Percentiles rank a stretch among this genome's conserved stretches.
These are phyloP conservation scores for Grosmannia huntii DNA, from an alignment of 2,329 filamentous ascomycete genomes.

Conservation along the genomic window DNA sequence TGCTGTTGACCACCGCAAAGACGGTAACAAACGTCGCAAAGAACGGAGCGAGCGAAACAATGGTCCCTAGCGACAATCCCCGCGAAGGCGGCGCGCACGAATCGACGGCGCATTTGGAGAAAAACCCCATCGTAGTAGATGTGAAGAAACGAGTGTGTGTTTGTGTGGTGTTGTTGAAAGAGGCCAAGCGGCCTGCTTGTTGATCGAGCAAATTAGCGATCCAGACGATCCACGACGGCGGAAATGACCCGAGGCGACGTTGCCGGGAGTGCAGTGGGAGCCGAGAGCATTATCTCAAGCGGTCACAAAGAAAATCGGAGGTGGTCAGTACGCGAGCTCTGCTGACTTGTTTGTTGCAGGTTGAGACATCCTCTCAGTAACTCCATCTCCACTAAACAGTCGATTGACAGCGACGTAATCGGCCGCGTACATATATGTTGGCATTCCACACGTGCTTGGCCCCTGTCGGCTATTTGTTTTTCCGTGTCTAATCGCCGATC, in stretches of 20 bases:
- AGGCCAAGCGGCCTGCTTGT: too few species aligned
- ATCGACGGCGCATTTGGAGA: slow-evolving; percentile 40
- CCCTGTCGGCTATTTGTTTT: background rate
- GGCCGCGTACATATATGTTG: background rate
- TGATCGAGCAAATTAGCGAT: background rate
- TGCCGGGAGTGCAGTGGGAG: background rate
- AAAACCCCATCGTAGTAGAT: background rate
- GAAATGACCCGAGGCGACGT: background rate
- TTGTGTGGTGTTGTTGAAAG: too few species aligned
- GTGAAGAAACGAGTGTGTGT: too few species aligned
- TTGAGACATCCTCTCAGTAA: background rate
- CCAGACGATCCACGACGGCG: background rate
- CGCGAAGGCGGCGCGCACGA: slow-evolving; percentile 37
- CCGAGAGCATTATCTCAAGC: background rate
- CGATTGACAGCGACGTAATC: background rate
- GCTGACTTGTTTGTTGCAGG: background rate
- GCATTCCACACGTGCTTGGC: too few species aligned
- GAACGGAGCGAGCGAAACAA: slow-evolving; percentile 55
- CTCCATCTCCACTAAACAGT: background rate
- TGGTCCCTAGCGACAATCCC: slow-evolving; percentile 23
- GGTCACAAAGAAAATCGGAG: background rate
- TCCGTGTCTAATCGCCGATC: background rate
- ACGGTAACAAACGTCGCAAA: slow-evolving; percentile 55
- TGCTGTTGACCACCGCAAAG: slow-evolving; percentile 48
- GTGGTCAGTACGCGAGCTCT: background rate